Evolutionary conservation across 371 early-diverging fungal species (phyloP).

Genomic region (Mucor lusitanicus): DNA sequence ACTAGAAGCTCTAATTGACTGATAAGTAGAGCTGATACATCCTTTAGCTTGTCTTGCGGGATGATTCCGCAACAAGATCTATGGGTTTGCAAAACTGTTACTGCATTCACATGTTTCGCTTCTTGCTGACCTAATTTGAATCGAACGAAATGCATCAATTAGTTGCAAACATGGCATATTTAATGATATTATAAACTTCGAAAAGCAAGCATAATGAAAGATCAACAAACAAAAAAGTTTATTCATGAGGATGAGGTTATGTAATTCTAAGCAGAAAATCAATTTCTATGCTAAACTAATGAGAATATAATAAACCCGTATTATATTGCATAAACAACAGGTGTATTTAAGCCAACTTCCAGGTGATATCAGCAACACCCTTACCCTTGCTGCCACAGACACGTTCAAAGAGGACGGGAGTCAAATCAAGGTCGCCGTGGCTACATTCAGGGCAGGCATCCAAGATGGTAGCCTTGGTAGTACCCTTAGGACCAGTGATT

Average conservation of each 20-base stretch:
- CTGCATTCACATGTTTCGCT: too few relatives aligned
- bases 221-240: not conserved
- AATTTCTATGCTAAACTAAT: not conserved
- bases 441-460: constrained; percentile 25
- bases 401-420: constrained; percentile 21
- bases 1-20: too few relatives aligned
- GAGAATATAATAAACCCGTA: not conserved
- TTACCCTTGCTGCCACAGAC: constrained; percentile 20
- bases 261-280: not conserved
- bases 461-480: constrained; percentile 11
- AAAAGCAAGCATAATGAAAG: not conserved
- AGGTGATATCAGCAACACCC: constrained; percentile 19
- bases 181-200: too few relatives aligned
- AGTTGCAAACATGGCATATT: too few relatives aligned
- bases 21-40: too few relatives aligned
- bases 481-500: constrained; percentile 25
- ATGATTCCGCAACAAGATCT: too few relatives aligned
- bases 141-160: too few relatives aligned
- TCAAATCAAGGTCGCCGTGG: constrained; percentile 19
- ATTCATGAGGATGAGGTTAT: not conserved
- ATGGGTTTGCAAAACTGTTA: too few relatives aligned
- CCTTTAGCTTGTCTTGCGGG: too few relatives aligned
- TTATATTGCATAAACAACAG: not conserved
- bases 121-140: too few relatives aligned
- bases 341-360: constrained; percentile 12